Percentiles rank a stretch among this genome's conserved stretches.
Evolutionary conservation across 176 grass and related monocot genomes (phyloP).

Genomic region (Rhipidocladum racemiflorum): DNA sequence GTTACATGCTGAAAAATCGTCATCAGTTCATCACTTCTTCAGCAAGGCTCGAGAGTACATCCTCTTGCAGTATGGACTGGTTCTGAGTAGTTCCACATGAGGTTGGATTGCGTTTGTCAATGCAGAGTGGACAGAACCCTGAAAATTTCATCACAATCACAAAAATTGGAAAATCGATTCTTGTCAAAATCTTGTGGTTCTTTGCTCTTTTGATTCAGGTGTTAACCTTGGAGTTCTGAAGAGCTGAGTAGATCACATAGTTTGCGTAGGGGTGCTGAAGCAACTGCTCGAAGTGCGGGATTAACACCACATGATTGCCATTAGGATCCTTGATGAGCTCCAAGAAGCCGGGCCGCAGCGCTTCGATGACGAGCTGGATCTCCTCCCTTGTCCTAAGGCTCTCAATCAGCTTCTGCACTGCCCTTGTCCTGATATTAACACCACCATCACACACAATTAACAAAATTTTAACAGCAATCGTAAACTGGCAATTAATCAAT

Average conservation of each 20-base stretch:
- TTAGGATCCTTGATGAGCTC: conserved; percentile 78
- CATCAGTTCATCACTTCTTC: conserved; percentile 53
- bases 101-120: conserved; percentile 61
- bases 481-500: background rate
- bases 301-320: conserved; percentile 88
- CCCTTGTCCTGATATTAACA: conserved; percentile 56
- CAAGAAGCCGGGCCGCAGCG: conserved; percentile 55
- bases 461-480: background rate
- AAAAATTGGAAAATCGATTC: background rate
- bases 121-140: conserved; percentile 61
- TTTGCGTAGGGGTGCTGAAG: conserved; percentile 87
- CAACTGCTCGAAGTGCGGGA: conserved; percentile 58
- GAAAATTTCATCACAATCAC: conserved; percentile 5
- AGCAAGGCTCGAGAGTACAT: conserved; percentile 58
- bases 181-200: background rate
- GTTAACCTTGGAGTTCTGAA: conserved; percentile 76
- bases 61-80: conserved; percentile 84
- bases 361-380: conserved; percentile 46
- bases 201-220: background rate
- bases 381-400: conserved; percentile 58
- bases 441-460: background rate
- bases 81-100: conserved; percentile 61
- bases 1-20: conserved; percentile 26
- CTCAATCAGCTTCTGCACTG: conserved; percentile 82
- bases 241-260: conserved; percentile 87